A percentile compares a stretch with the other conserved stretches of the same genome.
Conservation (phyloP, 1,284 basidiomycete genomes). For the Cryptococcus sp. region DNA sequence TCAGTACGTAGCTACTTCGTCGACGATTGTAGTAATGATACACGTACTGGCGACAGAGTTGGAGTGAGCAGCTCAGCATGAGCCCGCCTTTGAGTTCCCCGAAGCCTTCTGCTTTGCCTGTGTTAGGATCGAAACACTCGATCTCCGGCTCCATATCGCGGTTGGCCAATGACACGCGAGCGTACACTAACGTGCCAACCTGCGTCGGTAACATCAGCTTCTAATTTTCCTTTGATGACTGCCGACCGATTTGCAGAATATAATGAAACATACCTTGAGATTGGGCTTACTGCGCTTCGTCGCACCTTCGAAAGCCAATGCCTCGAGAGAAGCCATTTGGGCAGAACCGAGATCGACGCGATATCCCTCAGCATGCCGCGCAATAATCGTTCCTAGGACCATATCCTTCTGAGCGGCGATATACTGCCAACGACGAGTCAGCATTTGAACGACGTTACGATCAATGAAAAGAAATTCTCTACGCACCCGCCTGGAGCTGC, state of each 20-base stretch:
- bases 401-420: conserved; percentile 54
- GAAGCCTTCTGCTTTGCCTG: conserved; percentile 56
- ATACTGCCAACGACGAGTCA: conserved; percentile 44
- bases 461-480: not conserved
- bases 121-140: conserved; percentile 57
- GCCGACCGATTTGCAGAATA: not conserved
- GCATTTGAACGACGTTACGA: not conserved
- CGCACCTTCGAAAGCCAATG: conserved; percentile 59
- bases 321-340: conserved; percentile 55
- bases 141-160: conserved; percentile 58
- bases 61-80: conserved; percentile 47
- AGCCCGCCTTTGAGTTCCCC: conserved; percentile 56
- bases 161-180: conserved; percentile 55
- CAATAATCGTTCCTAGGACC: conserved; percentile 57
- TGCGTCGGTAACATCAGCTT: conserved; percentile 17
- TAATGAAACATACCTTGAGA: conserved; percentile 51
- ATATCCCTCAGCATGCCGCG: conserved; percentile 57
- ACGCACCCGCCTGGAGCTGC: conserved; percentile 46
- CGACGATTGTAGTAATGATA: too few species aligned
- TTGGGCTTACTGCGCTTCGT: conserved; percentile 59
- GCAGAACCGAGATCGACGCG: conserved; percentile 57
- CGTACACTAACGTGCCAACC: conserved; percentile 58
- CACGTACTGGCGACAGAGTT: conserved; percentile 49
- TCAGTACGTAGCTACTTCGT: too few species aligned
- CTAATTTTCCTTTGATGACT: not conserved